Conservation (phyloP, 257 asterid species). For the Lithospermum erythrorhizon region DNA sequence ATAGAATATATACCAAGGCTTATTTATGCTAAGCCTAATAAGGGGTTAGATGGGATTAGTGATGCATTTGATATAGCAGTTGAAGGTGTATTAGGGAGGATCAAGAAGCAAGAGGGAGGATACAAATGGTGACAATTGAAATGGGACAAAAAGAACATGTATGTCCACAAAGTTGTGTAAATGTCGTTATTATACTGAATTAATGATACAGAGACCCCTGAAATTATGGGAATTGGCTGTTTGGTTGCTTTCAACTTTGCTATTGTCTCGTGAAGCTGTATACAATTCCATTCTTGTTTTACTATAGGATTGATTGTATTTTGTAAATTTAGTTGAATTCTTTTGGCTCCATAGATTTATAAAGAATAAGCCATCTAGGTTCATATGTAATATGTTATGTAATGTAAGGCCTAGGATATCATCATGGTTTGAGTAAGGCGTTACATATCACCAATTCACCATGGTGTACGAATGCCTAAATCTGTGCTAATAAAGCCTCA, state of each 20-base stretch:
- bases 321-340: neutral
- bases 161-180: neutral
- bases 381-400: neutral
- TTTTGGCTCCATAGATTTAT: neutral
- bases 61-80: constrained; percentile 88
- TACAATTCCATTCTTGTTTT: neutral
- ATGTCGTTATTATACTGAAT: neutral
- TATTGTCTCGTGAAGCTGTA: neutral
- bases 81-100: constrained; percentile 50
- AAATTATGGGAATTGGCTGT: neutral
- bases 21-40: constrained; percentile 36
- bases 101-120: constrained; percentile 28
- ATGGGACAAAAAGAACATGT: too few species aligned
- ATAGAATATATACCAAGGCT: constrained; percentile 44
- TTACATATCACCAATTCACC: too few species aligned
- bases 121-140: constrained; percentile 27
- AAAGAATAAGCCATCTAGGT: neutral
- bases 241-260: neutral
- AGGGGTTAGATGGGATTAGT: constrained; percentile 42
- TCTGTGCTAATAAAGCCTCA: too few species aligned
- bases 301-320: neutral
- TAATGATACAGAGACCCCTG: too few species aligned
- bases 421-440: too few species aligned
- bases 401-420: too few species aligned
- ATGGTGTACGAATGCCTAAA: too few species aligned